phyloP scores from a whole-genome alignment of 441 rosid species.

The Viola pubescens region DNA sequence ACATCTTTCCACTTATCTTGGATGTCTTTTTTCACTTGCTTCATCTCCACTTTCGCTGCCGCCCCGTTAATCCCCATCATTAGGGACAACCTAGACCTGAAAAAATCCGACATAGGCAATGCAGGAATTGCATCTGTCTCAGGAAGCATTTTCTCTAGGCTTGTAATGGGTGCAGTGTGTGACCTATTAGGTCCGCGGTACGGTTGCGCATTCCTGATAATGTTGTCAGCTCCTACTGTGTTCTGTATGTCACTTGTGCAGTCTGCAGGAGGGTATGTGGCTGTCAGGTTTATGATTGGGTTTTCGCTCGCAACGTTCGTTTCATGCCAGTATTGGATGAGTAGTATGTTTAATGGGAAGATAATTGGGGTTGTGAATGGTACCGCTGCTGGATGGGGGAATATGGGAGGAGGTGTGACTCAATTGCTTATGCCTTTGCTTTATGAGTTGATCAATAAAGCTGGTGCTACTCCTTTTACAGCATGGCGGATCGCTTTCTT shows the following conservation, averaged over 20 bases:
- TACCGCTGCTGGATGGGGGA: slow-evolving; percentile 91
- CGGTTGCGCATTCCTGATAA: slow-evolving; percentile 67
- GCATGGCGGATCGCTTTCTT: slow-evolving; percentile 94
- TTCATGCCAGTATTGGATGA: slow-evolving; percentile 91
- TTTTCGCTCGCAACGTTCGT: slow-evolving; percentile 88
- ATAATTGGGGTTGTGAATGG: slow-evolving; percentile 80
- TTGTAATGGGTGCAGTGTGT: slow-evolving; percentile 74
- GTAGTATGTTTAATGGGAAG: slow-evolving; percentile 82
- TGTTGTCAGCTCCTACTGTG: slow-evolving; percentile 77
- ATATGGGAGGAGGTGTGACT: slow-evolving; percentile 85
- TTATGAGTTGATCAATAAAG: slow-evolving; percentile 44
- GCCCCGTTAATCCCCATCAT: slow-evolving; percentile 85
- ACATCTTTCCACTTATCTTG: slow-evolving; percentile 77
- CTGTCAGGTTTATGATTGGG: slow-evolving; percentile 83
- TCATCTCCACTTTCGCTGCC: slow-evolving; percentile 77
- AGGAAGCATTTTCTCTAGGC: slow-evolving; percentile 80
- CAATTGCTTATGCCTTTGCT: slow-evolving; percentile 78
- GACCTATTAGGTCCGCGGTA: slow-evolving; percentile 83
- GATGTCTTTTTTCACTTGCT: slow-evolving; percentile 80
- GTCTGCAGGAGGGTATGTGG: slow-evolving; percentile 51
- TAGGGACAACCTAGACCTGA: slow-evolving; percentile 66
- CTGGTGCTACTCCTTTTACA: slow-evolving; percentile 64
- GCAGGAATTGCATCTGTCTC: slow-evolving; percentile 96
- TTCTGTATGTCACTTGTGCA: slow-evolving; percentile 71
- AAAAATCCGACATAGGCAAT: slow-evolving; percentile 59